Percentiles rank a stretch among this genome's conserved stretches.
phyloP scores from a whole-genome alignment of 164 flowering plant species.

The Macadamia tetraphylla region DNA sequence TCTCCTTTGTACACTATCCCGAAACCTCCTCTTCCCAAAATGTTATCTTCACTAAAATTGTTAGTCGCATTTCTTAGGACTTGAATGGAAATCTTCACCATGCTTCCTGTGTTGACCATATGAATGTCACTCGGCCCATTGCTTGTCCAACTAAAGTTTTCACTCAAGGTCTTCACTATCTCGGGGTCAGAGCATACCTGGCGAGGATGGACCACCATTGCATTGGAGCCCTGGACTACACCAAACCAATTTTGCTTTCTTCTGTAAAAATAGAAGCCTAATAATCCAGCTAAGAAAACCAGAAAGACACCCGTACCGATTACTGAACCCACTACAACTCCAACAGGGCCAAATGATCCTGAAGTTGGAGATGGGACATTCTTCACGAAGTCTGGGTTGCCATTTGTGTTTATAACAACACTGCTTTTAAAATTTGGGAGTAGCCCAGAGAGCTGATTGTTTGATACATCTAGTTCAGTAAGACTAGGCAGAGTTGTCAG shows the following conservation, averaged over 20 bases:
- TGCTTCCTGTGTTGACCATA: not conserved
- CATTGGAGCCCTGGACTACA: constrained; percentile 46
- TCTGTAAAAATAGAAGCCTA: constrained; percentile 31
- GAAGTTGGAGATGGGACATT: constrained; percentile 18
- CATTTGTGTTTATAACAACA: constrained; percentile 33
- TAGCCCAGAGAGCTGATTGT: constrained; percentile 54
- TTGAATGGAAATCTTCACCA: constrained; percentile 5
- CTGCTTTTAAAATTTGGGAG: constrained; percentile 43
- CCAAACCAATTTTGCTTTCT: constrained; percentile 29
- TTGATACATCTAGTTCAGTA: constrained; percentile 47
- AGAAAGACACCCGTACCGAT: constrained; percentile 26
- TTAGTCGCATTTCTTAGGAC: constrained; percentile 3
- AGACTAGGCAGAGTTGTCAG: constrained; percentile 47
- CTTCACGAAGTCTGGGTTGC: constrained; percentile 58
- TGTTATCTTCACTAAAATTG: constrained; percentile 2
- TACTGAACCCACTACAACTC: constrained; percentile 37
- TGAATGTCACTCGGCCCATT: constrained; percentile 26
- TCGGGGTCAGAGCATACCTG: constrained; percentile 56
- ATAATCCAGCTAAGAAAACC: constrained; percentile 21
- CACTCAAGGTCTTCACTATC: constrained; percentile 56
- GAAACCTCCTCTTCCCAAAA: constrained; percentile 6
- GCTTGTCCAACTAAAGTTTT: constrained; percentile 31
- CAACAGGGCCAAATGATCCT: constrained; percentile 15
- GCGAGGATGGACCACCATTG: constrained; percentile 58
- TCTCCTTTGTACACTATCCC: constrained; percentile 63